A percentile compares a stretch with the other conserved stretches of the same genome.
Evolutionary conservation across 139 green algal species (phyloP).

Genomic region (Auxenochlorella pyrenoidosa): DNA sequence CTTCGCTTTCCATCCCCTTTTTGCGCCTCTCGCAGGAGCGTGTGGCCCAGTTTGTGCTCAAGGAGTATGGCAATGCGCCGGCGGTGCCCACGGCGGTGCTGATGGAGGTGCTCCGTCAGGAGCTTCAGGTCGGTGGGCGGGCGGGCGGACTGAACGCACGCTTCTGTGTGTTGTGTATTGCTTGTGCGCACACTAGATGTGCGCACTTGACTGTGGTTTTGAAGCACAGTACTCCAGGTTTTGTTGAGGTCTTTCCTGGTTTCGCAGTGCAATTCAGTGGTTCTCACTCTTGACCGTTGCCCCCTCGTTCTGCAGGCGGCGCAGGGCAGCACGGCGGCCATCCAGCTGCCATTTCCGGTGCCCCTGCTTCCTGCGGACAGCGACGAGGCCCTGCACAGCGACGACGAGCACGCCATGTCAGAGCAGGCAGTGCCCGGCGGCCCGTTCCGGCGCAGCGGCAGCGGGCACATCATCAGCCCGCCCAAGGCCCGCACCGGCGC

Average conservation of each 20-base stretch:
- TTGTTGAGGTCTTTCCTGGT: no score
- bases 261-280: no score
- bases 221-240: no score
- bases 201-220: no score
- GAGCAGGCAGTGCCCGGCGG: neutral
- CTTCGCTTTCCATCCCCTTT: no score
- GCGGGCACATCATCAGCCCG: conserved; percentile 17
- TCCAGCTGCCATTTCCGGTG: conserved; percentile 30
- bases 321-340: conserved; percentile 6
- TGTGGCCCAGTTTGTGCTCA: conserved; percentile 62
- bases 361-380: conserved; percentile 12
- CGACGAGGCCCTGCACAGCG: neutral
- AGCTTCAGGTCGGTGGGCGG: conserved; percentile 69
- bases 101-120: conserved; percentile 72
- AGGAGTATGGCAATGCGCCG: conserved; percentile 57
- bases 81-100: conserved; percentile 62
- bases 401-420: conserved; percentile 25
- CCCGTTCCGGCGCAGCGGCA: conserved; percentile 1
- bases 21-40: conserved; percentile 55
- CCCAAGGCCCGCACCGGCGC: neutral
- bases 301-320: conserved; percentile 5
- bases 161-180: no score
- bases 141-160: neutral
- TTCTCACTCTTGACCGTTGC: neutral
- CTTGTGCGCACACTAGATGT: no score